A percentile compares a stretch with the other conserved stretches of the same genome.
Conservation (phyloP, 352 stramenopile species). For the Peronospora farinosa region DNA sequence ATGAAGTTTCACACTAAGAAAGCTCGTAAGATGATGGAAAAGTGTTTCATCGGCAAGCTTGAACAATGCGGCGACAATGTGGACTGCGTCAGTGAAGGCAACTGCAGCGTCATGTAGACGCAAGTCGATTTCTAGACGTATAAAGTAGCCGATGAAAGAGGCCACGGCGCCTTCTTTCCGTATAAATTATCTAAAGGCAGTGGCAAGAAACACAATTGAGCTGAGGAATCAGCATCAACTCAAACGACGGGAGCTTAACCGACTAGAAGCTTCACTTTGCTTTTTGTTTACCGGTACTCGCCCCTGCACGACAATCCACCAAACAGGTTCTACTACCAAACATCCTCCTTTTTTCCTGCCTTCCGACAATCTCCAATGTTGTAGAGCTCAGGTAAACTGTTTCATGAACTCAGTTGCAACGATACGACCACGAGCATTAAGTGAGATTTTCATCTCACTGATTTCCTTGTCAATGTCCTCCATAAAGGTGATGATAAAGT, state of each 20-base stretch:
- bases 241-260: no score
- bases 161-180: constrained; percentile 7
- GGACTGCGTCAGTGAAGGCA: constrained; percentile 25
- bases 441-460: constrained; percentile 95
- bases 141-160: constrained; percentile 4
- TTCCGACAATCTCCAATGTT: not conserved
- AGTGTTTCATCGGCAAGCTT: constrained; percentile 78
- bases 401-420: constrained; percentile 94
- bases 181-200: constrained; percentile 17
- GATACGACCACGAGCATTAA: constrained; percentile 90
- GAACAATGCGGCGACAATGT: constrained; percentile 47
- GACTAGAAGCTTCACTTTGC: not conserved
- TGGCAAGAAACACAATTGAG: not conserved
- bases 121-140: constrained; percentile 12
- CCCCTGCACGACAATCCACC: not conserved
- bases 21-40: constrained; percentile 67
- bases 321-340: not conserved
- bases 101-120: constrained; percentile 70
- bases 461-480: constrained; percentile 97
- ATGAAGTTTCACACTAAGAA: constrained; percentile 82
- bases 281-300: not conserved
- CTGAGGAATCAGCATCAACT: no score
- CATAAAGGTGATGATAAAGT: constrained; percentile 98
- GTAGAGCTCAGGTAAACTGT: constrained; percentile 65
- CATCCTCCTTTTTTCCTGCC: not conserved